Base-by-base conservation (phyloP, 306 rosid species). In the Cotoneaster glaucophyllus region DNA sequence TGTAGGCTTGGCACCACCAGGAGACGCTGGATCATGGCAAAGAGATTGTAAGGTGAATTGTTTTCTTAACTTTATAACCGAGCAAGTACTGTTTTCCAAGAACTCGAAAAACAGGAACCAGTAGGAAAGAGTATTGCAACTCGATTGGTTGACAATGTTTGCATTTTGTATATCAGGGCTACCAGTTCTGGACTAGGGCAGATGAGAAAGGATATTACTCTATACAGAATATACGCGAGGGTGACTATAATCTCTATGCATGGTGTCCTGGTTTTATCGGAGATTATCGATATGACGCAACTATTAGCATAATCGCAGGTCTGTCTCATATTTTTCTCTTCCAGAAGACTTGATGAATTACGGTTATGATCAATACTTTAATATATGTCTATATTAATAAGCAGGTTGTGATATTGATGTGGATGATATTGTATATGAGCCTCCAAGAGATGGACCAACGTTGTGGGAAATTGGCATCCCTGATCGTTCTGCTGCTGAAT, bases 381-480 rank as follows among this genome's bases (percentile, higher is more conserved):
- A 9, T 56, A 24, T 21, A 25, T 39, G 25, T 57, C 39, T 34
- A 26, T 70, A 41, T 8, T 48, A 79, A 67, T 39, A 9, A 8
- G 72, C 84, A 93, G 97, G 91, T 29, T 22, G 80, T 74, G 82
- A 78, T 21, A 87, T 86, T 64, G 87, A 87, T 28, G 57, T 87
- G 28, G 98, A 95, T 61, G 87, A 86, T 45, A 76, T 87, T 68
- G 88, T 87, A 3, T 90, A 84, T 74, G 88, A 90, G 37, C 90
- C 97, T 5, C 97, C 89, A 53, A 90, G 98, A 85, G 87, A 85
- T 76, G 98, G 96, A 8, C 89, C 96, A 11, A 94, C 98, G 29
- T 64, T 88, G 54, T 94, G 98, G 98, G 98, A 94, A 90, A 94
- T 94, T 67, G 97, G 97, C 62, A 75, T 85, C 52, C 98, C 98